These are phyloP conservation scores for Psophocarpus tetragonolobus DNA, from an alignment of 306 rosid genomes.

Conservation along the genomic window DNA sequence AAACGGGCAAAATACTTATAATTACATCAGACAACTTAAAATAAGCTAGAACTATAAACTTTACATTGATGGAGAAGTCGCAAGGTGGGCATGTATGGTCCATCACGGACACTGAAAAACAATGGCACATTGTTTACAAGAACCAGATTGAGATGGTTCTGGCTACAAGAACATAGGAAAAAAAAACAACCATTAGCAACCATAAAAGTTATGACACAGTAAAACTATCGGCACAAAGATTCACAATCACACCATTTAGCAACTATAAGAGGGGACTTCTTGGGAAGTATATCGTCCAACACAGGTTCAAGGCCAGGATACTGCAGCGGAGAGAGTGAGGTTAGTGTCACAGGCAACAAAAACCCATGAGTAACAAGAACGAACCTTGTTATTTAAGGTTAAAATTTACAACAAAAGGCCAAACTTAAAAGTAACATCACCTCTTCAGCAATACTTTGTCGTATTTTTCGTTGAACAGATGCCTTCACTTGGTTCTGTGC, in stretches of 20 bases:
- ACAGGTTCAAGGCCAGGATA: constrained; percentile 96
- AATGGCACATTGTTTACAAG: constrained; percentile 92
- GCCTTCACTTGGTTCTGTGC: constrained; percentile 99
- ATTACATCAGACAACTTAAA: constrained; percentile 2
- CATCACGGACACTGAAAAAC: constrained; percentile 93
- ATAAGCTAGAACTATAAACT: constrained; percentile 30
- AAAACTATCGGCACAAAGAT: constrained; percentile 14
- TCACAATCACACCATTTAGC: constrained; percentile 76
- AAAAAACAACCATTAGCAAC: constrained; percentile 33
- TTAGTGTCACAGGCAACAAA: not conserved
- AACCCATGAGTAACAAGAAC: not conserved
- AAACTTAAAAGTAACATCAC: constrained; percentile 39
- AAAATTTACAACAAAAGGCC: not conserved
- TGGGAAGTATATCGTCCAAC: constrained; percentile 94
- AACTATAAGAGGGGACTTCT: constrained; percentile 90
- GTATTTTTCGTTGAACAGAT: constrained; percentile 86
- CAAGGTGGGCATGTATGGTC: constrained; percentile 97
- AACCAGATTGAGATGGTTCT: constrained; percentile 95
- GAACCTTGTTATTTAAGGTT: not conserved
- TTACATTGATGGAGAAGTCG: constrained; percentile 98
- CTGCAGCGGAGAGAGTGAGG: constrained; percentile 43
- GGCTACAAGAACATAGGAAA: constrained; percentile 55
- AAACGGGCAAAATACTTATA: not conserved
- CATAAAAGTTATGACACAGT: not conserved
- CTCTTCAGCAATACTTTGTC: constrained; percentile 98